Percentiles rank a stretch among this genome's conserved stretches.
These are phyloP conservation scores for Penicillium nucicola DNA, from an alignment of 495 filamentous ascomycete genomes.

Conservation along the genomic window DNA sequence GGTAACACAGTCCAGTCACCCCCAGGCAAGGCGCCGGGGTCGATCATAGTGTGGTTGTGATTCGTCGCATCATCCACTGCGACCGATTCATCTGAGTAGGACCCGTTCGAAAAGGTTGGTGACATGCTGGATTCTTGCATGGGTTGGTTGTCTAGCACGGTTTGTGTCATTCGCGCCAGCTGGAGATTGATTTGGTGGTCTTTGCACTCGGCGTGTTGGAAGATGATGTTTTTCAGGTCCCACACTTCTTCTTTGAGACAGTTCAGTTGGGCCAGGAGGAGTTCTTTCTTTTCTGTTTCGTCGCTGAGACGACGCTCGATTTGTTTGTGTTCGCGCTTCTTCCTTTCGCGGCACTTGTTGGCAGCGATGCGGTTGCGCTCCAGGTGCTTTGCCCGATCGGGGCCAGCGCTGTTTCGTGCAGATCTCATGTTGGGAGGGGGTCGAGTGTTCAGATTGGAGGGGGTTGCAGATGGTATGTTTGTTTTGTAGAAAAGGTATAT, in stretches of 20 bases:
- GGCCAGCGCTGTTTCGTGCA: constrained; percentile 1
- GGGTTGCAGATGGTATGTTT: background rate
- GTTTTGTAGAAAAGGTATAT: too few relatives aligned
- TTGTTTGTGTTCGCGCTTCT: constrained; percentile 18
- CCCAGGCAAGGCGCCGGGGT: background rate
- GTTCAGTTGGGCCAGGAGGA: constrained; percentile 13
- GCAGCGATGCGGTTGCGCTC: constrained; percentile 27
- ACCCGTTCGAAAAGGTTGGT: constrained; percentile 6
- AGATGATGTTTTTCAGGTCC: constrained; percentile 23
- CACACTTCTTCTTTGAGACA: constrained; percentile 19
- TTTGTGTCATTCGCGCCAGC: constrained; percentile 15
- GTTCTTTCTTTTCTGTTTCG: constrained; percentile 18
- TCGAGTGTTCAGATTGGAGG: background rate
- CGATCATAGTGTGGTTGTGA: background rate
- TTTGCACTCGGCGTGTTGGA: constrained; percentile 21
- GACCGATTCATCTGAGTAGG: constrained; percentile 16
- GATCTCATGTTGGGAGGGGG: background rate
- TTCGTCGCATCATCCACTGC: background rate
- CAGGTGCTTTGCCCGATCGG: constrained; percentile 19
- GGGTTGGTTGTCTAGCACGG: background rate
- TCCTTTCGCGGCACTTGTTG: constrained; percentile 25
- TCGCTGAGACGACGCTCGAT: constrained; percentile 13
- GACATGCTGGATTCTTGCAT: constrained; percentile 3
- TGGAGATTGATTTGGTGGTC: constrained; percentile 18
- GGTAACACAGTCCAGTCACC: background rate